These are phyloP conservation scores for Gomphus bonarii DNA, from an alignment of 1,284 basidiomycete genomes.

Conservation along the genomic window DNA sequence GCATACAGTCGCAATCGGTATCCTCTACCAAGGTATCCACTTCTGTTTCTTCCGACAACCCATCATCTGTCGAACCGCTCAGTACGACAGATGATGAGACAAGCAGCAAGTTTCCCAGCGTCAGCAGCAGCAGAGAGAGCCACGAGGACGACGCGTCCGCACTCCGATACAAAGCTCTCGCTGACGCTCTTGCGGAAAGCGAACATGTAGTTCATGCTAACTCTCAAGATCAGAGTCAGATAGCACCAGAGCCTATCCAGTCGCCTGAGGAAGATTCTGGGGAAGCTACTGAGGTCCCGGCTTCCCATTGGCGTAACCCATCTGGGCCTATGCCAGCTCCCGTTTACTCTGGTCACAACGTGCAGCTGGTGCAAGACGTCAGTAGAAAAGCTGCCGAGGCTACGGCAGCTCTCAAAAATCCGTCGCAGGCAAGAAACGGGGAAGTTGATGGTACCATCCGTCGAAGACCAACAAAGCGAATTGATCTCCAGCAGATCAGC, in stretches of 20 bases:
- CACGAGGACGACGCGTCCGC: slow-evolving; percentile 4
- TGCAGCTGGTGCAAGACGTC: slow-evolving; percentile 50
- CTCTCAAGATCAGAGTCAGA: slow-evolving; percentile 16
- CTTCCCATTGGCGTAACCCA: slow-evolving; percentile 11
- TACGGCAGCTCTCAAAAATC: slow-evolving; percentile 51
- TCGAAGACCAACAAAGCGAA: slow-evolving; percentile 37
- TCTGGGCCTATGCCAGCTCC: slow-evolving; percentile 25
- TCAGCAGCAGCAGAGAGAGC: slow-evolving; percentile 5
- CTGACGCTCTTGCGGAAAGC: background rate
- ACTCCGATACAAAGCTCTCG: slow-evolving; percentile 7
- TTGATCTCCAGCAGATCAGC: slow-evolving; percentile 64
- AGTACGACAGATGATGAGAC: slow-evolving; percentile 2
- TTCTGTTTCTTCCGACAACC: slow-evolving; percentile 1
- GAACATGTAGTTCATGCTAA: slow-evolving; percentile 13
- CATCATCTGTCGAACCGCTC: background rate
- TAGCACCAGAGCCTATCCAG: slow-evolving; percentile 5
- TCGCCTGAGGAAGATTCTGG: slow-evolving; percentile 9
- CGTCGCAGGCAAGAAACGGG: slow-evolving; percentile 38
- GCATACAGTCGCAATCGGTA: slow-evolving; percentile 32
- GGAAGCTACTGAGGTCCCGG: slow-evolving; percentile 8
- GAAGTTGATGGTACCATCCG: slow-evolving; percentile 24
- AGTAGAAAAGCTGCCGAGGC: slow-evolving; percentile 61
- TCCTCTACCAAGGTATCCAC: background rate
- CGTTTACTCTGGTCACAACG: slow-evolving; percentile 21
- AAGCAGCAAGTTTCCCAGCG: slow-evolving; percentile 4